These are phyloP conservation scores for Saposhnikovia divaricata DNA, from an alignment of 129 eudicot species.

Conservation along the genomic window DNA sequence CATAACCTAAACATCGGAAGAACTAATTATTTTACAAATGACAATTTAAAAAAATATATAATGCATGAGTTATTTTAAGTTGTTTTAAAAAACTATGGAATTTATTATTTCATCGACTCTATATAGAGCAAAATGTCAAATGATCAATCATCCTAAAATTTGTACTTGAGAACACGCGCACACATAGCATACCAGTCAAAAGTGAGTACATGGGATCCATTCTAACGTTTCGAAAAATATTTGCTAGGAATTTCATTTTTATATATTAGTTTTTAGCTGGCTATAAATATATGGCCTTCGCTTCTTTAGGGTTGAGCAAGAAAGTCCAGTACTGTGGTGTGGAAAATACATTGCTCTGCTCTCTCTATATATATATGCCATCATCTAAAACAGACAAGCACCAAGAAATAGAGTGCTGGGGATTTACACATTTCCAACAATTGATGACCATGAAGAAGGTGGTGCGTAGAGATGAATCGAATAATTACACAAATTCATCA, in stretches of 20 bases:
- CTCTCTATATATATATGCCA: not conserved
- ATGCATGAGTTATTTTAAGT: too few relatives aligned
- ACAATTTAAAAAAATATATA: too few relatives aligned
- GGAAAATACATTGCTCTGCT: constrained; percentile 10
- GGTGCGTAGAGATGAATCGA: constrained; percentile 33
- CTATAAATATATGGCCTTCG: constrained; percentile 45
- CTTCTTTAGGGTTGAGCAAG: constrained; percentile 39
- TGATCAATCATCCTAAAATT: not conserved
- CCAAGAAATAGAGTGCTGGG: not conserved
- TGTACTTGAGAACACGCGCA: not conserved
- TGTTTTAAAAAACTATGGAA: too few relatives aligned
- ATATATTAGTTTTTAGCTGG: not conserved
- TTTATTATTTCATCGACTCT: too few relatives aligned
- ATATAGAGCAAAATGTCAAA: too few relatives aligned
- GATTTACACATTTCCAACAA: not conserved
- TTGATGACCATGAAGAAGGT: constrained; percentile 47
- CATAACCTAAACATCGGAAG: too few relatives aligned
- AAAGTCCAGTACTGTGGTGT: constrained; percentile 17
- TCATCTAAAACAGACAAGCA: not conserved
- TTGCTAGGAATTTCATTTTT: not conserved
- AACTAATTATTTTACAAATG: too few relatives aligned
- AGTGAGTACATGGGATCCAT: not conserved
- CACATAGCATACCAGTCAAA: not conserved
- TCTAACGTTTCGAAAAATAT: not conserved
- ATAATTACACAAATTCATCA: constrained; percentile 30